phyloP scores from a whole-genome alignment of 768 basidiomycete genomes.

The Naganishia vishniacii region DNA sequence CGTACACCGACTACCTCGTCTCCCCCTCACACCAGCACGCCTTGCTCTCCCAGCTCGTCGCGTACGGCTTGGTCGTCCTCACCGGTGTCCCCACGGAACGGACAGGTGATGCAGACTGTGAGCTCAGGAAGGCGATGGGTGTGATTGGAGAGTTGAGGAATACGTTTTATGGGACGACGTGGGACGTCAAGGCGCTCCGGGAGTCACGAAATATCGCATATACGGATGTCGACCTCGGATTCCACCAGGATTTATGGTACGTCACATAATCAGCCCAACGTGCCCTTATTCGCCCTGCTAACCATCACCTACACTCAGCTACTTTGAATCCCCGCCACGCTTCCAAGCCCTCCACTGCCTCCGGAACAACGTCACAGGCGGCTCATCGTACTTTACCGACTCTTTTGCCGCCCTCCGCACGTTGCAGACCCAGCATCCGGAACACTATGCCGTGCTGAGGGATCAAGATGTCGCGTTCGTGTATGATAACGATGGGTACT shows the following conservation, averaged over 20 bases:
- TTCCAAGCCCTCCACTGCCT: conserved; percentile 90
- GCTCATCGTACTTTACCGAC: conserved; percentile 81
- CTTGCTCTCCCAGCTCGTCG: conserved; percentile 65
- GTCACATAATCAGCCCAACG: conserved; percentile 49
- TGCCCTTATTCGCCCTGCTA: no score
- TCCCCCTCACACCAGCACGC: conserved; percentile 52
- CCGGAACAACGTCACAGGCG: conserved; percentile 74
- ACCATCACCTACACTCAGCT: conserved; percentile 60
- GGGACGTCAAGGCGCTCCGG: conserved; percentile 71
- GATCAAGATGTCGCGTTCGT: conserved; percentile 72
- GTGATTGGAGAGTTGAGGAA: conserved; percentile 68
- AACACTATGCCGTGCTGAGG: conserved; percentile 59
- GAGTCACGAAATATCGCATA: conserved; percentile 89
- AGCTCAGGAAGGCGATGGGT: conserved; percentile 60
- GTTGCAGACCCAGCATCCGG: conserved; percentile 54
- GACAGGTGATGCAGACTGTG: conserved; percentile 61
- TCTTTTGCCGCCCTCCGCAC: conserved; percentile 60
- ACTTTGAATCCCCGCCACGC: conserved; percentile 83
- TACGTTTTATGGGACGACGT: conserved; percentile 84
- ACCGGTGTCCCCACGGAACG: conserved; percentile 62
- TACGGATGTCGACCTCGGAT: conserved; percentile 76
- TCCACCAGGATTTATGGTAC: conserved; percentile 88
- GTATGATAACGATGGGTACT: conserved; percentile 85
- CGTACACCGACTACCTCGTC: conserved; percentile 55
- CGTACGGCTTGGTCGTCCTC: conserved; percentile 69